Percentiles rank a stretch among this genome's conserved stretches.
Evolutionary conservation across 202 grass and related monocot genomes (phyloP).

Genomic region (Brachypodium distachyon): DNA sequence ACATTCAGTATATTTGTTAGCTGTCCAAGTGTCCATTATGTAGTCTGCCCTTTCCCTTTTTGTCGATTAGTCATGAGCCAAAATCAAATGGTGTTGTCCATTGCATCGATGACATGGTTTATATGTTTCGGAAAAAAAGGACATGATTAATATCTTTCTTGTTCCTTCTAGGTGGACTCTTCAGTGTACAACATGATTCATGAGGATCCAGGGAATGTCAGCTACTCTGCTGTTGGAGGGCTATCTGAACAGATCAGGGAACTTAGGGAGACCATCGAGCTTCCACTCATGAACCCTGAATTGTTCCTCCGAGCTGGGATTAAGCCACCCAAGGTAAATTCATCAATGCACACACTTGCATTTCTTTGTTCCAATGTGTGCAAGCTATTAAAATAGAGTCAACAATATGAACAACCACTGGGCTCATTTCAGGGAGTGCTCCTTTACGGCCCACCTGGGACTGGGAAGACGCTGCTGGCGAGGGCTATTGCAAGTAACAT

Average conservation of each 20-base stretch:
- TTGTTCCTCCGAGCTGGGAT: neutral
- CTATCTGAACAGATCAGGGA: neutral
- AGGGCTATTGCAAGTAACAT: constrained; percentile 9
- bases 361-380: neutral
- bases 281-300: neutral
- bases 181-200: neutral
- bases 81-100: neutral
- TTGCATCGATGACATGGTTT: no score
- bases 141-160: neutral
- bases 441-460: neutral
- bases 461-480: neutral
- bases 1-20: neutral
- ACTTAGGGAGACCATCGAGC: neutral
- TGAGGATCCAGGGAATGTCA: neutral
- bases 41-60: neutral
- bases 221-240: neutral
- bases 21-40: neutral
- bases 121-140: no score
- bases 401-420: neutral
- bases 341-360: neutral
- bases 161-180: neutral
- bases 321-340: constrained; percentile 5
- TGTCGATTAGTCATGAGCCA: neutral
- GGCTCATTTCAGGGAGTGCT: neutral
- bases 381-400: neutral